Evolutionary conservation across 106 monocot genomes (phyloP), one percentile per base, ranked within the genome.

Genomic region (Phalaenopsis equestris): DNA sequence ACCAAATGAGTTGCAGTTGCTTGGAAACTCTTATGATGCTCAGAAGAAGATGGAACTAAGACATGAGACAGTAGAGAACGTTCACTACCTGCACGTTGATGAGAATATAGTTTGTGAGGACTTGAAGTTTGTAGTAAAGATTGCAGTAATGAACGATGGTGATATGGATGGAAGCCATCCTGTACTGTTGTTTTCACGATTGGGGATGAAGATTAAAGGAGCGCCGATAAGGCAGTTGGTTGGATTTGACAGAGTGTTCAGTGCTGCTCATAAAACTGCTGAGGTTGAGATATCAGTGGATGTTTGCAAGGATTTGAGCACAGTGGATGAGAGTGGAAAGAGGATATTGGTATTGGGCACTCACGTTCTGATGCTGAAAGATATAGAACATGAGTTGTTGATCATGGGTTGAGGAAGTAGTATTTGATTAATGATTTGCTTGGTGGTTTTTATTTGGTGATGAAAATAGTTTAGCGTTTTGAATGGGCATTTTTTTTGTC

Each of bases 281-380:
- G 75, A 84, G 72, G 57, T 45, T 23, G 49, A 9, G 49, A 81
- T 89, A 36, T 1, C 30, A 6, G 55, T 92, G 11, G 85, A 92
- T 15, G 81, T 86, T 46, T 92, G 91, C 84, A 85, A 86, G 87
- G 87, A 87, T 85, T 49, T 92, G 65, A 87, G 86, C 46, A 72
- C 41, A 5, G 89, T 83, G 45, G 82, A 87, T 56, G 80, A 86
- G 43, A 16, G 76, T 21, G 99, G 99, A 2, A 23, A 79, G 41
- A 73, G 88, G 73, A 52, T 91, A 21, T 15, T 95, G 73, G 23
- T 49, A 4, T 30, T 94, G 76, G 99, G 99, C 19, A 65, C 57
- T 78, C 86, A 99, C 80, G 58, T 87, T 55, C 74, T 95, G 18
- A 82, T 81, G 84, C n/a, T 95, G 73, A 90, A 79, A 61, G 75